Evolutionary conservation across 768 basidiomycete species (phyloP), one percentile per base, ranked within the genome.

Genomic region (Boletus subparvulus): DNA sequence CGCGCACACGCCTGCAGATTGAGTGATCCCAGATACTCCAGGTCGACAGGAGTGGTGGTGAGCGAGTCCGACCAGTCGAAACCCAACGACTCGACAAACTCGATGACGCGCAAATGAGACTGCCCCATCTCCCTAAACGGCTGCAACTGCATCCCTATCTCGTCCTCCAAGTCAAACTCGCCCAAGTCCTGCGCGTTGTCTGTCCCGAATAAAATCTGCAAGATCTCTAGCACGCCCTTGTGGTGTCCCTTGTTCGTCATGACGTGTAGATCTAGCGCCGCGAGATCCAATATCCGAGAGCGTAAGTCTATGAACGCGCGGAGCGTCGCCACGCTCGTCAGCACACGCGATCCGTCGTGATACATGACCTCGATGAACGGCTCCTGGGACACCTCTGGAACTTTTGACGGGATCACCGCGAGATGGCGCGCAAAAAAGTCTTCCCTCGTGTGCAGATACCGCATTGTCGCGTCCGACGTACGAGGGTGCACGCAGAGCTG

Each of bases 351-450:
- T 6, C 89, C 89, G 61, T 95, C 92, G 28, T 73, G 75, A 66
- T 92, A 94, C 36, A 82, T 68, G 11, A 90, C 80, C 47, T 86
- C 82, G 45, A 75, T 77, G 51, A 74, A 77, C 0, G 83, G 80
- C 6, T 81, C 80, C 37, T 77, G 75, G 0, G 75, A 55, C 8
- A 75, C 74, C 28, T 78, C 70, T 0, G 90, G 86, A 0, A 81
- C 80, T 55, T 79, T 77, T 28, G 86, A 82, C 2, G 94, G 90
- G 30, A 95, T 78, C 12, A 79, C 83, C 7, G 85, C 81, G n/a
- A 96, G 80, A 66, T 97, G 94, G 3, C 90, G 82, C 4, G 84
- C 84, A 65, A 94, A 94, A 75, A 94, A 98, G 65, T 94, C 87
- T 69, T 96, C 90, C 10, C 87, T 79, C 3, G 90, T 92, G 36